Evolutionary conservation across 2,329 filamentous ascomycete species (phyloP), one percentile per base, ranked within the genome.

Genomic region (Aspergillus luchuensis): DNA sequence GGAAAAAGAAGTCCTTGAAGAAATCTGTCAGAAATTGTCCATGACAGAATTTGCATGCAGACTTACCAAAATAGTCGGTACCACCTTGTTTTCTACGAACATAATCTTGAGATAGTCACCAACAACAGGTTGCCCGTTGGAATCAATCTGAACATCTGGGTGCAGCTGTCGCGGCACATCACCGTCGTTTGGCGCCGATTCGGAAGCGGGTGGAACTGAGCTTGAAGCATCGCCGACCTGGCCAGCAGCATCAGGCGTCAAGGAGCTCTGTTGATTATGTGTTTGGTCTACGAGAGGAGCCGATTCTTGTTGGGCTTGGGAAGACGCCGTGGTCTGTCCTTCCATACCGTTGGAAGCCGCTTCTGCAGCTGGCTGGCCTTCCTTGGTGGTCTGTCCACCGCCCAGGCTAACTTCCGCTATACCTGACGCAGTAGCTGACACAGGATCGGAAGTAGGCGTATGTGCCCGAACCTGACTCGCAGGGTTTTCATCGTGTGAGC

Each of bases 51-150:
- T 55, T 21, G 19, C 38, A 17, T 38, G 7, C 48, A 11, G 41
- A 79, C 89, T 84, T 84, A 96, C 92, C 74, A 99, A 79, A 70
- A 99, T 98, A 2, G 92, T 97, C 28, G 95, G 95, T 56, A 99
- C 93, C 64, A 99, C 95, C 66, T 88, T 87, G 76, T 98, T 88
- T 76, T 97, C 90, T 23, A 98, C 93, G 79, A 99, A 98, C 78
- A 94, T 92, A 76, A 95, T 93, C 80, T 99, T 99, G 62, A 99
- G 81, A 70, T 89, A 91, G 75, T 99, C 95, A 55, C 95, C 95
- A 10, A 99, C 95, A 21, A 99, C 92, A 2, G 92, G 91, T 33
- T 85, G 83, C 6, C 87, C 86, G 66, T 88, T 84, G 28, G 81
- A 74, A 65, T 88, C 87, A 15, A 82, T 79, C 64, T 88, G 86